These are phyloP conservation scores for Elasticomyces elasticus DNA, from an alignment of 495 filamentous ascomycete genomes.

Conservation along the genomic window DNA sequence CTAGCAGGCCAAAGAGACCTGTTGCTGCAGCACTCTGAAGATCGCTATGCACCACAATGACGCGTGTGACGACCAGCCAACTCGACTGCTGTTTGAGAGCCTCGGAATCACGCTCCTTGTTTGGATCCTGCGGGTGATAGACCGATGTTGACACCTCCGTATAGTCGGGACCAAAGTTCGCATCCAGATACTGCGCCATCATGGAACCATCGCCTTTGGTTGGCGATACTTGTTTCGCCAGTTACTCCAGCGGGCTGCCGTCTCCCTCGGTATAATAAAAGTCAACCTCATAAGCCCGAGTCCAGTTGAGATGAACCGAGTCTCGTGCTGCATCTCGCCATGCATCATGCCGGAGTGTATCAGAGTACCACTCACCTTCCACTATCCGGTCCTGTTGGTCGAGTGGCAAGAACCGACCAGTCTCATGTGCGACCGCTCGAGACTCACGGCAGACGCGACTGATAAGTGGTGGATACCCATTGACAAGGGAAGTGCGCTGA, in stretches of 20 bases:
- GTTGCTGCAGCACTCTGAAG: background rate
- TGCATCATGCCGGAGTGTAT: background rate
- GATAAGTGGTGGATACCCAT: background rate
- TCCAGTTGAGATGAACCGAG: background rate
- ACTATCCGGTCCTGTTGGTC: no score
- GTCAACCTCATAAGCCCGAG: background rate
- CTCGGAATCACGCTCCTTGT: background rate
- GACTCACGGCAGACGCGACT: background rate
- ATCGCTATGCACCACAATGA: conserved; percentile 5
- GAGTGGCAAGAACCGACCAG: no score
- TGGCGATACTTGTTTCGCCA: no score
- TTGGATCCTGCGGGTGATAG: no score
- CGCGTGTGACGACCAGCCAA: conserved; percentile 2
- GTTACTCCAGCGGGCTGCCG: no score
- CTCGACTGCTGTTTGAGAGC: background rate
- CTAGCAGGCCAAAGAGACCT: conserved; percentile 4
- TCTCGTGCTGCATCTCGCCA: conserved; percentile 3
- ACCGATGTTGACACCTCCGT: no score
- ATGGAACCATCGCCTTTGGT: no score
- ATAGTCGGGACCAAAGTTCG: background rate
- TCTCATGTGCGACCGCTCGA: background rate
- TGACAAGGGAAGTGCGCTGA: background rate
- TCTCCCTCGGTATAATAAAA: background rate
- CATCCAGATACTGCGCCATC: background rate
- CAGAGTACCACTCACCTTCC: no score